phyloP scores from a whole-genome alignment of 2,329 filamentous ascomycete genomes.

The Elsinoe batatas region DNA sequence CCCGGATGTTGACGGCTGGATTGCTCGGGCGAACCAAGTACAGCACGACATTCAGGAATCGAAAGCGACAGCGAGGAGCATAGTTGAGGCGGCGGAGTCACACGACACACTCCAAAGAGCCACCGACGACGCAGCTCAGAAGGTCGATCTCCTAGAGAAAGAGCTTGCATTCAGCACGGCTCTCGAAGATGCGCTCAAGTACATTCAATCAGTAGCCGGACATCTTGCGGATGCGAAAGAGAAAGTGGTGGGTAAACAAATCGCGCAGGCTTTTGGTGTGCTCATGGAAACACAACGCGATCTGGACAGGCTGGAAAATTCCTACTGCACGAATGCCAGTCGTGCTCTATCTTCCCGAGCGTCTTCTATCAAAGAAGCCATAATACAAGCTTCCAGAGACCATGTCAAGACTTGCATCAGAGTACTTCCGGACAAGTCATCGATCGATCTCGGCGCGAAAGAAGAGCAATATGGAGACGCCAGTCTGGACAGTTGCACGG shows the following conservation, averaged over 20 bases:
- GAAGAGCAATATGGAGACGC: neutral
- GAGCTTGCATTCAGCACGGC: constrained; percentile 52
- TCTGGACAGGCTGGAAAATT: neutral
- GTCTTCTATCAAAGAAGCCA: neutral
- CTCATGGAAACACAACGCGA: constrained; percentile 41
- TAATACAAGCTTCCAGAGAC: neutral
- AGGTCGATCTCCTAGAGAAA: constrained; percentile 45
- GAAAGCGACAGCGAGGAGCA: constrained; percentile 67
- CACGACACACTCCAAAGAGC: constrained; percentile 53
- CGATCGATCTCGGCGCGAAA: neutral
- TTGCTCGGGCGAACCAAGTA: constrained; percentile 69
- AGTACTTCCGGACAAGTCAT: neutral
- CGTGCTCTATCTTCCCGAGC: constrained; percentile 2
- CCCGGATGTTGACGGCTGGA: constrained; percentile 76
- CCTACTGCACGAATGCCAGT: constrained; percentile 8
- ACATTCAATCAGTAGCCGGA: constrained; percentile 41
- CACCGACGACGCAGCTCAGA: constrained; percentile 51
- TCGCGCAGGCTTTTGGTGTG: constrained; percentile 39
- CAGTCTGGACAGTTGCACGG: constrained; percentile 34
- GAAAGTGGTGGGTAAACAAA: constrained; percentile 35
- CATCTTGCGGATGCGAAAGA: constrained; percentile 34
- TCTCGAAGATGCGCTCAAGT: constrained; percentile 41
- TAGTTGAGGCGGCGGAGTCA: constrained; percentile 65
- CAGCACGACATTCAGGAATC: constrained; percentile 78
- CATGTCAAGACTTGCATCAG: constrained; percentile 2